Conservation (phyloP, 768 basidiomycete species). For the Termitomyces sp. region DNA sequence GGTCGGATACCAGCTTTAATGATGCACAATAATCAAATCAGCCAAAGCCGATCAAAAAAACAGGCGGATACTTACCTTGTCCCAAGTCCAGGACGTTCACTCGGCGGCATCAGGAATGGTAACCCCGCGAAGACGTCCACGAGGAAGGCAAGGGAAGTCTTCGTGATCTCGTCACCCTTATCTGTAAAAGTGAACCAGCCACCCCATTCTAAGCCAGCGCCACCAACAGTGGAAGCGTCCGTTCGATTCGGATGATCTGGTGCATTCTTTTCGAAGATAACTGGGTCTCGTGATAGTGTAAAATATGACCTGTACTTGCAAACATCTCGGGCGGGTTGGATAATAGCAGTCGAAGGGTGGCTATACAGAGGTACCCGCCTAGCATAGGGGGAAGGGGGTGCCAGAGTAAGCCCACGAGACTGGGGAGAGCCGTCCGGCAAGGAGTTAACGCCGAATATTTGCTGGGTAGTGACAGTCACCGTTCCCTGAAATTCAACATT, state of each 20-base stretch:
- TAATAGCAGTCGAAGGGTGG: conserved; percentile 43
- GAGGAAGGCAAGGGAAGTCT: conserved; percentile 53
- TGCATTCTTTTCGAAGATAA: conserved; percentile 36
- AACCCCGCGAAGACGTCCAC: conserved; percentile 50
- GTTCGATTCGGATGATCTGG: conserved; percentile 35
- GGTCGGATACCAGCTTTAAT: conserved; percentile 44
- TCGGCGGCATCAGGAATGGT: conserved; percentile 43
- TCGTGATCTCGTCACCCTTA: conserved; percentile 40
- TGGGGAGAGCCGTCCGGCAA: conserved; percentile 17
- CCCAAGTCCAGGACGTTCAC: conserved; percentile 32
- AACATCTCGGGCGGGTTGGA: conserved; percentile 16
- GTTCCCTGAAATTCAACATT: conserved; percentile 29
- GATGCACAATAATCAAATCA: background rate
- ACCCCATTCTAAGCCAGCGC: conserved; percentile 55
- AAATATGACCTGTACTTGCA: conserved; percentile 35
- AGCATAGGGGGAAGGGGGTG: conserved; percentile 55
- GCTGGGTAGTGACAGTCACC: conserved; percentile 47
- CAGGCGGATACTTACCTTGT: conserved; percentile 21
- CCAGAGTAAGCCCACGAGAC: conserved; percentile 28
- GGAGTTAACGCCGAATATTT: conserved; percentile 51
- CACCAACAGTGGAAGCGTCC: conserved; percentile 39
- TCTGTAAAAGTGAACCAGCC: conserved; percentile 51
- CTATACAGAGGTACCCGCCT: conserved; percentile 55
- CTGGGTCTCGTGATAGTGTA: conserved; percentile 36
- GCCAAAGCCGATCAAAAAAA: background rate